phyloP scores from a whole-genome alignment of 768 basidiomycete genomes.

The Phanerochaete carnosa region DNA sequence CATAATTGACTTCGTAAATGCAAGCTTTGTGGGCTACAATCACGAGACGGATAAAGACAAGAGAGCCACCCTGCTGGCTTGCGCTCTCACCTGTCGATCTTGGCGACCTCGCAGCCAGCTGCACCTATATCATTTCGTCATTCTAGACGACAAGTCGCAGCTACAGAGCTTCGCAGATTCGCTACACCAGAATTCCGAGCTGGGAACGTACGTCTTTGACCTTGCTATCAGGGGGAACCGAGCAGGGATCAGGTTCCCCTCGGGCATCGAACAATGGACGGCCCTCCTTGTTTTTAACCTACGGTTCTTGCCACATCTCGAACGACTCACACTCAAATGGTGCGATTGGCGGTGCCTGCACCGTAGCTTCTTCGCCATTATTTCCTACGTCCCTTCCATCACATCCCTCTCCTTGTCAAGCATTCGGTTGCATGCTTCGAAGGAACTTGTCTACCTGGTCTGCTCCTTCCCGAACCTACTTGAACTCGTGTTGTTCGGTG shows the following conservation, averaged over 20 bases:
- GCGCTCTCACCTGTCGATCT: not conserved
- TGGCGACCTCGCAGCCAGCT: not conserved
- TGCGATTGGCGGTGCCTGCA: not conserved
- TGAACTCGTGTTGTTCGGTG: not conserved
- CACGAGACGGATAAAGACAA: not conserved
- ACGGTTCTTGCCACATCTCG: not conserved
- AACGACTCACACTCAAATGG: not conserved
- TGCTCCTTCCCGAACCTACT: not conserved
- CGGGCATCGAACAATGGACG: not conserved
- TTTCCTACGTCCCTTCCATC: not conserved
- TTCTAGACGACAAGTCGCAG: not conserved
- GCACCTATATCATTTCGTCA: not conserved
- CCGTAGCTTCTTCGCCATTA: not conserved
- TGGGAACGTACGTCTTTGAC: not conserved
- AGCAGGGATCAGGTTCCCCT: not conserved
- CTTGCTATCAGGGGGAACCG: not conserved
- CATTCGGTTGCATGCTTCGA: not conserved
- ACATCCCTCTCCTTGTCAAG: not conserved
- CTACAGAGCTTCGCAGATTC: not conserved
- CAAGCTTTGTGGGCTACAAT: not conserved
- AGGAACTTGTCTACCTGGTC: not conserved
- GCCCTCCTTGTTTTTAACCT: not conserved
- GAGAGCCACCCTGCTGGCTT: not conserved
- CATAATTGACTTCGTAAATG: not conserved
- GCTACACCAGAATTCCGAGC: not conserved